Base-by-base conservation (phyloP, 2,329 filamentous ascomycete genomes). In the Atkinsonella texensis region DNA sequence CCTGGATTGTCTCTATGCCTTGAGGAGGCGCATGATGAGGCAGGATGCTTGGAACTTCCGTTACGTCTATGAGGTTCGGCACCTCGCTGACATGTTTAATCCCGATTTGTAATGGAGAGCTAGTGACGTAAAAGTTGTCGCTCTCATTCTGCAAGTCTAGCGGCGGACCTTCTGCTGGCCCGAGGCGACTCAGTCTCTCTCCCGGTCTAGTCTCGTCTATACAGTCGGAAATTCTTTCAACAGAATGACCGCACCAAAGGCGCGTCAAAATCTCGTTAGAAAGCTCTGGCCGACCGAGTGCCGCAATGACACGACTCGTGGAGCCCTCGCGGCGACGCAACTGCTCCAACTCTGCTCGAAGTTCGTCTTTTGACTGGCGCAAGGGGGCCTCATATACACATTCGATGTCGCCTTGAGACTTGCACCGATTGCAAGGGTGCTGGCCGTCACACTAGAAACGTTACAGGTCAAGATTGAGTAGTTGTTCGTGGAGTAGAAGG, bases 331-430 rank as follows among this genome's bases (percentile, higher is more conserved):
- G 72, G 9, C 69, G 70, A 43, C 75, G 74, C 35, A 83, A 64
- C 20, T 67, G 65, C 48, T 83, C 79, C 53, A 83, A 79, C 59
- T 83, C 79, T 58, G 68, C 68, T 44, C 80, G 74, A 11, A 83
- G 70, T 49, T 74, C 72, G 53, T 81, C 79, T 55, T 83, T 83
- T 8, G 79, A 81, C 56, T 81, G 79, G 43, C 79, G 77, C 5
- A 82, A 73, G 0, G 78, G 80, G 3, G 80, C 60, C 56, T 82
- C 78, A 65, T 83, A 83, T 17, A 79, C 60, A 54, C 80, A 83
- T 18, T 80, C 72, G 32, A 73, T n/a, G 20, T 17, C 64, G 31
- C 74, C 73, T 53, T 81, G 77, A 1, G 66, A 57, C 51, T 67
- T 71, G 63, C 80, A 83, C 54, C 80, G 70, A 32, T 69, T 68